These are phyloP conservation scores for Ceratobasidium sp. DNA, from an alignment of 1,284 basidiomycete genomes.

Conservation along the genomic window DNA sequence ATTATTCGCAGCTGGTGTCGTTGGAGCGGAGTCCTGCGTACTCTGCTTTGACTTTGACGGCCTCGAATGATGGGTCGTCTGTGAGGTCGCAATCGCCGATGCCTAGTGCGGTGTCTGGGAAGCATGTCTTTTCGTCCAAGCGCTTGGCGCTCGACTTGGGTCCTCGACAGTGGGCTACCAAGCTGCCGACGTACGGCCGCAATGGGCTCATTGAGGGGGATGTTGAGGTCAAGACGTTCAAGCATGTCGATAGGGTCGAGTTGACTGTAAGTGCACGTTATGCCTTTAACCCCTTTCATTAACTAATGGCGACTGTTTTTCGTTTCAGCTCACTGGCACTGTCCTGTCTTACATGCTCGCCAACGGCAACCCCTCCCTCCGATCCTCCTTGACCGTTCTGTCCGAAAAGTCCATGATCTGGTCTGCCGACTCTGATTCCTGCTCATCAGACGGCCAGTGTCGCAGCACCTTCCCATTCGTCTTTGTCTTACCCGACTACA, in stretches of 20 bases:
- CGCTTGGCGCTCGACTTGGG: conserved; percentile 24
- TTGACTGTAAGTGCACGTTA: conserved; percentile 21
- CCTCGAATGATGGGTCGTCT: background rate
- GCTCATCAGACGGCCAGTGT: conserved; percentile 2
- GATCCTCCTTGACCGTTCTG: conserved; percentile 4
- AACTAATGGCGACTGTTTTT: background rate
- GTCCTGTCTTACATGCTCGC: conserved; percentile 25
- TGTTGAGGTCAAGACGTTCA: conserved; percentile 24
- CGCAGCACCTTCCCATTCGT: conserved; percentile 13
- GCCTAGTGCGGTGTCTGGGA: background rate
- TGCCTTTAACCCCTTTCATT: too few species aligned
- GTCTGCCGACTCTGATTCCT: conserved; percentile 22
- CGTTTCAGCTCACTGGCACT: conserved; percentile 10
- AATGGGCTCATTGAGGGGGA: conserved; percentile 23
- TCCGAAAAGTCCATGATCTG: conserved; percentile 31
- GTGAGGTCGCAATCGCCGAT: background rate
- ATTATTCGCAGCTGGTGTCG: conserved; percentile 14
- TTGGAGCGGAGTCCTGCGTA: conserved; percentile 26
- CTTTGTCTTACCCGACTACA: conserved; percentile 26
- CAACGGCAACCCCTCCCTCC: conserved; percentile 18
- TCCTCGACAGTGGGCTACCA: conserved; percentile 3
- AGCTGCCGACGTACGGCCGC: conserved; percentile 29
- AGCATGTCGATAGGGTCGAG: conserved; percentile 28
- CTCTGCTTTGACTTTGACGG: conserved; percentile 5
- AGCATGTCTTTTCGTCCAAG: conserved; percentile 8